Evolutionary conservation across 352 stramenopile species (phyloP).

Genomic region (Chrysophaeum taylorii): DNA sequence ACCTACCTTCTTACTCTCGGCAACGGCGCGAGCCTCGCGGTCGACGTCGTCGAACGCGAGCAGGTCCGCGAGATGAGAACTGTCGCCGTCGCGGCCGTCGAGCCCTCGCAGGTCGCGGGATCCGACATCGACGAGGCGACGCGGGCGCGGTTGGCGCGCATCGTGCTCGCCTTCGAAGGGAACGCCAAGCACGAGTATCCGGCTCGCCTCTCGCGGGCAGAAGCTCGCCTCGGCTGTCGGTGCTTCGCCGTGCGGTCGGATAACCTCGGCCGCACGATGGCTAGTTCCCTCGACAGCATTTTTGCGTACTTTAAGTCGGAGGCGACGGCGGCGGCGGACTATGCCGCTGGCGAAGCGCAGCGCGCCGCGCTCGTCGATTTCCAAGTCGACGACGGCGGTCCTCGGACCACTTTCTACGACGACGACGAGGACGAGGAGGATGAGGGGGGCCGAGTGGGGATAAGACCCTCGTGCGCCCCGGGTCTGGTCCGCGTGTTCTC

Average conservation of each 20-base stretch:
- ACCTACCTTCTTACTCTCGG: constrained; percentile 75
- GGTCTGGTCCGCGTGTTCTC: constrained; percentile 13
- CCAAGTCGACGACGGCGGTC: too few species aligned
- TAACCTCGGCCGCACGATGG: constrained; percentile 51
- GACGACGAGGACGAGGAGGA: neutral
- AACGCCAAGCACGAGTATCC: constrained; percentile 46
- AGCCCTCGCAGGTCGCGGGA: constrained; percentile 61
- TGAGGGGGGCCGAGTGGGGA: constrained; percentile 6
- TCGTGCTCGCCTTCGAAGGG: constrained; percentile 42
- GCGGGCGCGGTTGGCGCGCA: constrained; percentile 52
- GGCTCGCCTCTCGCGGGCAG: neutral
- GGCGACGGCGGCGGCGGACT: neutral
- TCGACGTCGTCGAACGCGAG: constrained; percentile 62
- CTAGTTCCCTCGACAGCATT: constrained; percentile 55
- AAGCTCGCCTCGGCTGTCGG: constrained; percentile 45
- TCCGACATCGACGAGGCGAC: constrained; percentile 65
- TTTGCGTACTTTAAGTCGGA: constrained; percentile 57
- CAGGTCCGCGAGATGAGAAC: constrained; percentile 52
- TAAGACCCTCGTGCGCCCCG: constrained; percentile 4
- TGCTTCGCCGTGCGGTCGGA: constrained; percentile 57
- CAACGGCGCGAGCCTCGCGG: constrained; percentile 59
- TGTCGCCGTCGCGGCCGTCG: constrained; percentile 67
- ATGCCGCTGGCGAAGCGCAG: constrained; percentile 8
- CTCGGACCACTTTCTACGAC: too few species aligned
- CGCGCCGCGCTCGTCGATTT: too few species aligned